Evolutionary conservation across 495 filamentous ascomycete genomes (phyloP), one percentile per base, ranked within the genome.

Genomic region (Articulospora tetracladia): DNA sequence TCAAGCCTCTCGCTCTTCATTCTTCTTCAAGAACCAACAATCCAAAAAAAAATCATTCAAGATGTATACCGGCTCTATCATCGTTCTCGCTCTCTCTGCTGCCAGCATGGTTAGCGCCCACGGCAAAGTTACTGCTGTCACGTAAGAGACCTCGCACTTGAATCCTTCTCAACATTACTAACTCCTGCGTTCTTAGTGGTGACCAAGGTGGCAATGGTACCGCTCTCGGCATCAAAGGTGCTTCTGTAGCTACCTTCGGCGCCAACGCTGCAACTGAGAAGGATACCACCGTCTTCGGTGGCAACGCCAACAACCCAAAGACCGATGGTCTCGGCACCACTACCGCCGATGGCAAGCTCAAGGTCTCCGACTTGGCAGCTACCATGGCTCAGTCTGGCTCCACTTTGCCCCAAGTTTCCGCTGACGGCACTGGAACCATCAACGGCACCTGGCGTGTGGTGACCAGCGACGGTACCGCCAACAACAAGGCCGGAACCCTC

Each of bases 171-270:
- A 24, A 25, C 47, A 50, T 50, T n/a, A 27, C 47, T 50, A 24
- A 50, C 47, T 50, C 44, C n/a, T 19, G 17, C 8, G 17, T 48
- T 50, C 47, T 50, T 50, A 50, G 47, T 50, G 53, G 53, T 36
- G 53, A 55, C 30, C 30, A 13, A 20, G 53, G 53, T 36, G 53
- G 53, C n/a, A 55, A 55, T 25, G 53, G 53, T 20, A 55, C 53
- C 32, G 53, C 53, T 23, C 53, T 55, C 32, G 53, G 17, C 17
- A 55, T 55, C 28, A 55, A 36, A n/a, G 53, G 53, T 34, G 53
- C 28, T 1, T 24, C 30, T 39, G 53, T 55, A 6, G 26, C 53
- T 36, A 23, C 20, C 2, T 32, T 36, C n/a, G 53, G 53, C 11
- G 27, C 53, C 28, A 55, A 55, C 22, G 12, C 53, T 13, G 32